A percentile compares a stretch with the other conserved stretches of the same genome.
These are phyloP conservation scores for Lasiodiplodia sp. DNA, from an alignment of 2,329 filamentous ascomycete species.

Conservation along the genomic window DNA sequence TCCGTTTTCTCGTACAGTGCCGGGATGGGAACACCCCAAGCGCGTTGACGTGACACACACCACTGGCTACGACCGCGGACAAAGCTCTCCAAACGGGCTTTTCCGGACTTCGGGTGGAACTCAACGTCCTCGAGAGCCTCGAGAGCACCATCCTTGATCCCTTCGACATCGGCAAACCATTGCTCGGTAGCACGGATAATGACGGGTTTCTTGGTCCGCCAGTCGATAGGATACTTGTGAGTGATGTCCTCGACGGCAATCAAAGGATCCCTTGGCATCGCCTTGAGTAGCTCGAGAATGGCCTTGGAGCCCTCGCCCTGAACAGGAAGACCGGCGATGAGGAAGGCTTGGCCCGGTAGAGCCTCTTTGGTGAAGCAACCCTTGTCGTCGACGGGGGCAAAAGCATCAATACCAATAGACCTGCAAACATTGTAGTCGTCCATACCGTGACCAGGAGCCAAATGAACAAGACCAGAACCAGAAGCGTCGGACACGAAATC, in stretches of 20 bases:
- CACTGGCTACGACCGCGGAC: constrained; percentile 89
- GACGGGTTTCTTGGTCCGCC: constrained; percentile 92
- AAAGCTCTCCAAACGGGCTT: constrained; percentile 81
- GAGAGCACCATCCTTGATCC: constrained; percentile 78
- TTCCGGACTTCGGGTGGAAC: constrained; percentile 80
- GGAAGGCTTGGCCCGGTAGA: constrained; percentile 71
- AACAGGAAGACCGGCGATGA: constrained; percentile 75
- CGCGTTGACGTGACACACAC: constrained; percentile 96
- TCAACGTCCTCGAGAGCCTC: constrained; percentile 72
- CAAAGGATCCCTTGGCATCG: constrained; percentile 28
- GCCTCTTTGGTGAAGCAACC: constrained; percentile 84
- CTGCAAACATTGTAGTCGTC: constrained; percentile 91
- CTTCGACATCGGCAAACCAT: constrained; percentile 94
- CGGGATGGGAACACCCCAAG: constrained; percentile 97
- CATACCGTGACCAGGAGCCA: constrained; percentile 93
- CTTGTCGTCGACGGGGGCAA: constrained; percentile 82
- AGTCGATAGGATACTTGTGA: constrained; percentile 98
- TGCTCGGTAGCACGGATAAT: constrained; percentile 92
- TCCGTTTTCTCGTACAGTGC: constrained; percentile 74
- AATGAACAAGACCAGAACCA: constrained; percentile 94
- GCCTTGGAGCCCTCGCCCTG: constrained; percentile 72
- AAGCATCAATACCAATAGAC: constrained; percentile 71
- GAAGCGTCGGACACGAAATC: constrained; percentile 89
- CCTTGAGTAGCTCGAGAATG: constrained; percentile 72
- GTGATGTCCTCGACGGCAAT: constrained; percentile 17